phyloP scores from a whole-genome alignment of 176 grass and related monocot species.

The Oryza brachyantha region DNA sequence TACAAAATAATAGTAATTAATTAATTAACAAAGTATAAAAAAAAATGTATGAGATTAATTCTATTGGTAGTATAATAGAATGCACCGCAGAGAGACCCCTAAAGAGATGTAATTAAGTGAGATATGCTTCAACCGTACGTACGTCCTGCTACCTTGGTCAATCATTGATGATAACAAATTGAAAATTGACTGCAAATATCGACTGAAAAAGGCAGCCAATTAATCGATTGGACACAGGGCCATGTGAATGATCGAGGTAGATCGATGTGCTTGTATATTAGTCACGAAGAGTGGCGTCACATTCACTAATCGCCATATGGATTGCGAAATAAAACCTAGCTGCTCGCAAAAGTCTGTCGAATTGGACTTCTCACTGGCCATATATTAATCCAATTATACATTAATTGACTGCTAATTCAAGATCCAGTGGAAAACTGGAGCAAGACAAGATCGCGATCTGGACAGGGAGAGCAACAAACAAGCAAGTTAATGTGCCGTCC shows the following conservation, averaged over 20 bases:
- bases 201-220: constrained; percentile 1
- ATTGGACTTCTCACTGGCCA: not conserved
- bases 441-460: not conserved
- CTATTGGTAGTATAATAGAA: no score
- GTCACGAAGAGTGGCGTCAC: constrained; percentile 8
- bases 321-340: not conserved
- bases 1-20: no score
- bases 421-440: not conserved
- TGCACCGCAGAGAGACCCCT: no score
- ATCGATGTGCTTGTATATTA: no score
- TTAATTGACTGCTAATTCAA: constrained; percentile 20
- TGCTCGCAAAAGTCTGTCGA: not conserved
- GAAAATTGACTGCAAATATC: not conserved
- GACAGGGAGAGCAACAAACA: not conserved
- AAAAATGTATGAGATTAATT: no score
- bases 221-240: not conserved
- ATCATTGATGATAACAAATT: not conserved
- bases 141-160: not conserved
- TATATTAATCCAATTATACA: constrained; percentile 13
- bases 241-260: not conserved
- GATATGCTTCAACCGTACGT: not conserved
- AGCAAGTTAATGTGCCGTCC: not conserved
- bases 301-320: not conserved
- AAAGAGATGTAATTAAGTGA: no score
- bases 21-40: no score